Conservation (phyloP, 2,329 filamentous ascomycete genomes). For the Periconia macrospinosa region DNA sequence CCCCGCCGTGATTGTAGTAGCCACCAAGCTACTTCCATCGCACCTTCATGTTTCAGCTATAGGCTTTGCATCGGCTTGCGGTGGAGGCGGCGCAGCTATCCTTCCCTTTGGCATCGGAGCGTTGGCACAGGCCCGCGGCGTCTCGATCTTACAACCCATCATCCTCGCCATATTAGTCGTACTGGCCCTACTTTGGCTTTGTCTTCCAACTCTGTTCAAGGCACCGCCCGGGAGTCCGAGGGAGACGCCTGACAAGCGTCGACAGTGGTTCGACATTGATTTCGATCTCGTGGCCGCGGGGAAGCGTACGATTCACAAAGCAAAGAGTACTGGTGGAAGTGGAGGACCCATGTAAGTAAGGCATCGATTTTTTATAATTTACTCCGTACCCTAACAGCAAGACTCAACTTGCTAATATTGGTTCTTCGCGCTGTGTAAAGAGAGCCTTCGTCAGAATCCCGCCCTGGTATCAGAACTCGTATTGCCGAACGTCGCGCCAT, state of each 20-base stretch:
- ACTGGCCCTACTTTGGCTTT: constrained; percentile 55
- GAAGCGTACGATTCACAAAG: constrained; percentile 17
- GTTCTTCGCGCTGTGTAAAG: neutral
- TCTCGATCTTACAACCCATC: constrained; percentile 60
- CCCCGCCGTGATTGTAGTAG: constrained; percentile 69
- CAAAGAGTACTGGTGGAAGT: constrained; percentile 1
- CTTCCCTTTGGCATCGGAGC: constrained; percentile 67
- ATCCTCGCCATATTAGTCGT: constrained; percentile 54
- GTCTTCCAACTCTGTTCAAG: constrained; percentile 20
- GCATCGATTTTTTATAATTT: neutral
- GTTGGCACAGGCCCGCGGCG: constrained; percentile 62
- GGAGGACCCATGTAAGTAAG: neutral
- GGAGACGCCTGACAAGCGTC: neutral
- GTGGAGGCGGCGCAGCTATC: constrained; percentile 68
- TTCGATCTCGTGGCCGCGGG: constrained; percentile 22
- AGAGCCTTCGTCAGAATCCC: neutral
- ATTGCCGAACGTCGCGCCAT: constrained; percentile 3
- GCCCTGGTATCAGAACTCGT: neutral
- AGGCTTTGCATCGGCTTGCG: constrained; percentile 75
- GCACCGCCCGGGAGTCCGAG: constrained; percentile 3
- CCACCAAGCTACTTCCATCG: constrained; percentile 70
- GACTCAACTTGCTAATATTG: neutral
- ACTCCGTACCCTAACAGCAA: neutral
- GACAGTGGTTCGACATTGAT: constrained; percentile 21
- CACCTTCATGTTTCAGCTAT: constrained; percentile 76